Evolutionary conservation across 441 rosid species (phyloP), one percentile per base, ranked within the genome.

Genomic region (Aleurites moluccanus): DNA sequence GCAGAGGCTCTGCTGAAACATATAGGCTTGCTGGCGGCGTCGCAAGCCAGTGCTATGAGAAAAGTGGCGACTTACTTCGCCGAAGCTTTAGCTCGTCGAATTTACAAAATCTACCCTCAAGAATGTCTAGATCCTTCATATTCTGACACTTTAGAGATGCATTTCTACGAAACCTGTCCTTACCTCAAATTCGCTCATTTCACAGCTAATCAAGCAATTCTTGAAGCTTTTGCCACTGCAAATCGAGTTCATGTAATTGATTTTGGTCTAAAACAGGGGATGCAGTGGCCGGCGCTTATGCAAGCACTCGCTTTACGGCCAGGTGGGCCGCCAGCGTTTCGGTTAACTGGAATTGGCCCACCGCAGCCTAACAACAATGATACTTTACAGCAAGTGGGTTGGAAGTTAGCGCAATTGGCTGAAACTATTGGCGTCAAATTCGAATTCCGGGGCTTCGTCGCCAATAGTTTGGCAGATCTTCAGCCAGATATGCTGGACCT

Each of bases 201-300:
- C 84, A 92, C 95, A 0, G 96, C 98, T n/a, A 92, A 94, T 73
- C 98, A 94, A 82, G 97, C 97, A 10, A 92, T 94, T 68, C 94
- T 89, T 11, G 98, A 92, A 72, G 98, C 98, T 27, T 90, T 94
- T 42, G 87, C 87, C 23, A 84, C 88, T 15, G 86, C 87, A 28
- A 77, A 69, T 15, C 79, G 92, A 6, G 97, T 94, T 53, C 97
- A 94, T 33, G 97, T 92, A 13, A 84, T 94, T 52, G 97, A 94
- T 79, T 91, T 94, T 73, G 86, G 93, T 15, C 85, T 94, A 78
- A 91, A 85, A 55, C 92, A 91, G 38, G 96, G 99, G 7, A 87
- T 91, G 84, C 98, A 92, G 62, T 92, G 99, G 99, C 99, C 97
- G 0, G 94, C 93, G 3, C 82, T 91, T 23, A 87, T 91, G 88